Conservation (phyloP, 495 filamentous ascomycete genomes). For the Sphaerosporella brunnea region DNA sequence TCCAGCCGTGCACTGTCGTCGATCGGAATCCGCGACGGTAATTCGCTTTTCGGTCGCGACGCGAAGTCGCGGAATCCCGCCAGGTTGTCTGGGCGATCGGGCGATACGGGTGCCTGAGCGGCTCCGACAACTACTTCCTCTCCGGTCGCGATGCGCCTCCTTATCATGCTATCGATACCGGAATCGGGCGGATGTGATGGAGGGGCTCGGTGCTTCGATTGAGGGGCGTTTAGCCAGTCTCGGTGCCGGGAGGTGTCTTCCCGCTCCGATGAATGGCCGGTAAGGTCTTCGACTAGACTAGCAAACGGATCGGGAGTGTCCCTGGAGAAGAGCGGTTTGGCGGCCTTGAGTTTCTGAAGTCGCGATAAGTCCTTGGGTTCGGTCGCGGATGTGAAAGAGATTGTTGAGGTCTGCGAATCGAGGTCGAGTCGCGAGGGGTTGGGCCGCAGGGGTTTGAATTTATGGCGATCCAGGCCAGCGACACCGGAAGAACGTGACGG, state of each 20-base stretch:
- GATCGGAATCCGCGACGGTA: background rate
- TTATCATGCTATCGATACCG: too few relatives aligned
- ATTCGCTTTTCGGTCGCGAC: background rate
- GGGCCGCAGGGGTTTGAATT: too few relatives aligned
- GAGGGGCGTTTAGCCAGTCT: too few relatives aligned
- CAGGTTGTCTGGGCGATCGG: background rate
- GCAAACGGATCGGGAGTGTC: background rate
- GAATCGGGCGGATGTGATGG: background rate
- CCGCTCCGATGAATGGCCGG: background rate
- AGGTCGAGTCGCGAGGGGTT: too few relatives aligned
- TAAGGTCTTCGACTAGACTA: background rate
- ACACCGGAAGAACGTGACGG: too few relatives aligned
- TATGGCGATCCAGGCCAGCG: too few relatives aligned
- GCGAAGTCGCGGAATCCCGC: constrained; percentile 1
- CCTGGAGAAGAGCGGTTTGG: background rate
- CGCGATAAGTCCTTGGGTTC: constrained; percentile 2
- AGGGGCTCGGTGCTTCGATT: too few relatives aligned
- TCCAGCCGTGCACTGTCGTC: background rate
- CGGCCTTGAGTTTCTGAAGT: background rate
- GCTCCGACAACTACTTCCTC: background rate
- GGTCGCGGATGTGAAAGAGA: constrained; percentile 1
- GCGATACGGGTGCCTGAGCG: background rate
- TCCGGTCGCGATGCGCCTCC: constrained; percentile 1
- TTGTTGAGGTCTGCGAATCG: constrained; percentile 1
- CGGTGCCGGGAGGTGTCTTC: too few relatives aligned